Evolutionary conservation across 257 asterid genomes (phyloP).

Genomic region (Catharanthus roseus): DNA sequence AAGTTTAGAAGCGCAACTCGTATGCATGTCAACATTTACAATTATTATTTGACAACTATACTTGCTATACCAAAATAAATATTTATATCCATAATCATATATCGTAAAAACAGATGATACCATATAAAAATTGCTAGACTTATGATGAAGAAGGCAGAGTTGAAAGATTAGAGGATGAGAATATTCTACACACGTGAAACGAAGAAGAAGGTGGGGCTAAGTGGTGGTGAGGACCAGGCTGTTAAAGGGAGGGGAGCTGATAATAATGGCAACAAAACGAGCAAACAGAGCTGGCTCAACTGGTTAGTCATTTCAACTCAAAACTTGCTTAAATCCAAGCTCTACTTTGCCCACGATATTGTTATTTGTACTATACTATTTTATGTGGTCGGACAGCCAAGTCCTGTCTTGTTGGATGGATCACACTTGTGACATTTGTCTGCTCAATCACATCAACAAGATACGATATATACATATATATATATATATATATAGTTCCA

Average conservation of each 20-base stretch:
- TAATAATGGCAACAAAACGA: constrained; percentile 4
- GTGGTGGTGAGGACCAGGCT: constrained; percentile 10
- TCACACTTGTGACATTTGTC: not conserved
- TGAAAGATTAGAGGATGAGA: not conserved
- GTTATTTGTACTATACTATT: no score
- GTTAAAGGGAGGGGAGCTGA: constrained; percentile 6
- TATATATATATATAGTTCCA: no score
- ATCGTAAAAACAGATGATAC: no score
- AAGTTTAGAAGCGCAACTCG: no score
- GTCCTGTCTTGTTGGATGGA: constrained; percentile 4
- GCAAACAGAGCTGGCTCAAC: constrained; percentile 7
- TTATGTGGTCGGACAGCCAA: constrained; percentile 8
- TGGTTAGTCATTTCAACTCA: constrained; percentile 14
- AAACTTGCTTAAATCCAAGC: constrained; percentile 17
- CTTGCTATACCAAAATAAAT: no score
- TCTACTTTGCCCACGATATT: not conserved
- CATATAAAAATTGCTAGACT: no score
- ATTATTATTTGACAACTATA: no score
- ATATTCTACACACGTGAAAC: constrained; percentile 24
- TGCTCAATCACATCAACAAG: not conserved
- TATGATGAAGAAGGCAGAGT: no score
- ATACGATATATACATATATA: not conserved
- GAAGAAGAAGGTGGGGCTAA: constrained; percentile 16
- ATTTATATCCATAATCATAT: no score
- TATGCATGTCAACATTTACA: no score